Evolutionary conservation across 1,139 yeast genomes (phyloP).

Genomic region (Yamadazyma dendronema): DNA sequence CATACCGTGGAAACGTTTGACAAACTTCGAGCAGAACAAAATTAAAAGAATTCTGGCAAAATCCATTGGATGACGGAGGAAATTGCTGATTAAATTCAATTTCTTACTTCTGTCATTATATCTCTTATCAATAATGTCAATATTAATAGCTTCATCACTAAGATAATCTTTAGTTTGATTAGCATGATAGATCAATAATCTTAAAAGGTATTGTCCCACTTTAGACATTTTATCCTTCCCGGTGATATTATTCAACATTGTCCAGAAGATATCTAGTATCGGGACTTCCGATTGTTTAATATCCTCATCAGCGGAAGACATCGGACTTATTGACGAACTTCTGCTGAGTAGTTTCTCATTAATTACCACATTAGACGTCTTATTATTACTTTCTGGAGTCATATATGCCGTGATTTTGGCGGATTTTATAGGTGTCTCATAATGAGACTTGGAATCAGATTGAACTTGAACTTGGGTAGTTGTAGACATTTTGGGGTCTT

Average conservation of each 20-base stretch:
- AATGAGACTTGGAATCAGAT: conserved; percentile 13
- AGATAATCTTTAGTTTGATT: conserved; percentile 35
- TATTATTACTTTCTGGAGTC: conserved; percentile 25
- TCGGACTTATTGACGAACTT: conserved; percentile 10
- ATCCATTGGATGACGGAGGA: conserved; percentile 42
- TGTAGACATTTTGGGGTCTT: conserved; percentile 14
- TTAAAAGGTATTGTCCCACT: conserved; percentile 55
- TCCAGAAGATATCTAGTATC: conserved; percentile 47
- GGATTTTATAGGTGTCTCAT: conserved; percentile 25
- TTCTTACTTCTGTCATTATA: conserved; percentile 36
- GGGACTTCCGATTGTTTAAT: conserved; percentile 10
- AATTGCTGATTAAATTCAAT: conserved; percentile 34
- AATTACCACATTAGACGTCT: conserved; percentile 8
- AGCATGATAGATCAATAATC: conserved; percentile 53
- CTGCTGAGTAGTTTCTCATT: conserved; percentile 12
- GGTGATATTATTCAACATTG: conserved; percentile 50
- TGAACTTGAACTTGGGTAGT: conserved; percentile 10
- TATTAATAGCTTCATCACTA: conserved; percentile 35
- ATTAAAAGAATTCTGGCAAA: conserved; percentile 37
- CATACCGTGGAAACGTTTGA: conserved; percentile 31
- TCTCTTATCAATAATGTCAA: conserved; percentile 26
- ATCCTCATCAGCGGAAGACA: conserved; percentile 2
- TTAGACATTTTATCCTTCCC: conserved; percentile 76
- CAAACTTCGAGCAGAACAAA: conserved; percentile 36
- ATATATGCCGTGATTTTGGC: conserved; percentile 16